Conservation (phyloP, 1,284 basidiomycete genomes). For the Ganoderma boninense region DNA sequence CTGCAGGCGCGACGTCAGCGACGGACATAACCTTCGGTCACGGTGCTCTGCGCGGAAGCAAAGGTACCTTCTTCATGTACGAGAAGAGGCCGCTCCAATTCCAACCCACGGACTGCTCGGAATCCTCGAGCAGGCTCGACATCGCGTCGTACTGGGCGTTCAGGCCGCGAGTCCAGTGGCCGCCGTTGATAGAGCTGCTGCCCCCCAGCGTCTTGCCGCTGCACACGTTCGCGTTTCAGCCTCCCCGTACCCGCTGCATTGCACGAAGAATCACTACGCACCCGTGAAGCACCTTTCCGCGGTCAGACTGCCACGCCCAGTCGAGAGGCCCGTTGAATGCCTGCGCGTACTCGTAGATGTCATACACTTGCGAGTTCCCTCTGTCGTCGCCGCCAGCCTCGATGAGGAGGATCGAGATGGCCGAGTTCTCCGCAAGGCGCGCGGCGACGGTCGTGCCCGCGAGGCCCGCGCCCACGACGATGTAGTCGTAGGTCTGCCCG, state of each 20-base stretch:
- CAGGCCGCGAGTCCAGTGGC: slow-evolving; percentile 62
- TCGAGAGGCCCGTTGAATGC: slow-evolving; percentile 57
- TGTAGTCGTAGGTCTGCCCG: slow-evolving; percentile 65
- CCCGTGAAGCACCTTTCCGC: slow-evolving; percentile 55
- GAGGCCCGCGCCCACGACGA: slow-evolving; percentile 72
- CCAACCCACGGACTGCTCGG: slow-evolving; percentile 60
- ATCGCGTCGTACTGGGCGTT: slow-evolving; percentile 67
- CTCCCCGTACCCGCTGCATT: not conserved
- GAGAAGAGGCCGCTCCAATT: slow-evolving; percentile 61
- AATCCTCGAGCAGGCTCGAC: slow-evolving; percentile 56
- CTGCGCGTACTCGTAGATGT: slow-evolving; percentile 56
- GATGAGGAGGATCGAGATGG: slow-evolving; percentile 60
- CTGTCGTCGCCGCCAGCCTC: slow-evolving; percentile 65
- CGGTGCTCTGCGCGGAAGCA: not conserved
- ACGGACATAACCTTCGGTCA: not conserved
- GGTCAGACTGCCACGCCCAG: slow-evolving; percentile 59
- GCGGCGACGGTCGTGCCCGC: slow-evolving; percentile 69
- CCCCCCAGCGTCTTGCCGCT: slow-evolving; percentile 62
- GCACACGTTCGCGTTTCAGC: not conserved
- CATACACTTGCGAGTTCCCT: slow-evolving; percentile 53
- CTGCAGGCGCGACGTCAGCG: slow-evolving; percentile 35
- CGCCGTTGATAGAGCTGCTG: slow-evolving; percentile 67
- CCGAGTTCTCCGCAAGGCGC: slow-evolving; percentile 64
- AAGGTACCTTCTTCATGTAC: slow-evolving; percentile 54
- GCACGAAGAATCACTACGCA: slow-evolving; percentile 36